Evolutionary conservation across 2,329 filamentous ascomycete species (phyloP).

Genomic region (Colletotrichum sp.): DNA sequence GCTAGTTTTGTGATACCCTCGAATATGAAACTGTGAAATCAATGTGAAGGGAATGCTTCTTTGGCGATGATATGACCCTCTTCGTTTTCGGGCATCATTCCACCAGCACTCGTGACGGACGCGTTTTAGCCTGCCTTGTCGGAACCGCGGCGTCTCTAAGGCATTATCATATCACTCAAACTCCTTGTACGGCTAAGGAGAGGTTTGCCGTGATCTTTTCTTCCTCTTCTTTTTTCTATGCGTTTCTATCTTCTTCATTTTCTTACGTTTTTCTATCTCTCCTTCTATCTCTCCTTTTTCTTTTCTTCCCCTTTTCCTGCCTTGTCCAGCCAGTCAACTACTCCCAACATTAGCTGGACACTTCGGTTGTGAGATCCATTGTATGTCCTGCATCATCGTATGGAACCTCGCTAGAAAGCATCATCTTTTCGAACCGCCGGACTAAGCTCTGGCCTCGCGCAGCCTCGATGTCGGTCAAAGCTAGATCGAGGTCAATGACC

Average conservation of each 20-base stretch:
- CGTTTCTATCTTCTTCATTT: too few species aligned
- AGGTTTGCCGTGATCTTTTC: background rate
- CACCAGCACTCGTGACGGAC: background rate
- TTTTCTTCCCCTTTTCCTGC: too few species aligned
- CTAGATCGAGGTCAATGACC: background rate
- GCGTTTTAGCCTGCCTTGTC: background rate
- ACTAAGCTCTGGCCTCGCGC: background rate
- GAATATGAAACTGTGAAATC: rapidly evolving
- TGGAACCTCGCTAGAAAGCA: background rate
- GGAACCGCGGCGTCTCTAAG: background rate
- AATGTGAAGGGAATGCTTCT: background rate
- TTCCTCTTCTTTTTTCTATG: background rate
- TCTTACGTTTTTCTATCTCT: too few species aligned
- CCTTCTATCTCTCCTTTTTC: too few species aligned
- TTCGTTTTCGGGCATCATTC: too few species aligned
- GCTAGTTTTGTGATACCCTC: background rate
- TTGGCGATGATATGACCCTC: too few species aligned
- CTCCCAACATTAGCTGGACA: background rate
- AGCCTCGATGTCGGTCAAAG: background rate
- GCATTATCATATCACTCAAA: background rate
- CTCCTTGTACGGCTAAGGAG: background rate
- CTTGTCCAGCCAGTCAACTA: background rate
- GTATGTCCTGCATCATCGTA: background rate
- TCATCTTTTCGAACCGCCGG: background rate
- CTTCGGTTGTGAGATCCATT: background rate